phyloP scores from a whole-genome alignment of 768 basidiomycete species.

The Sarcodon sp. region DNA sequence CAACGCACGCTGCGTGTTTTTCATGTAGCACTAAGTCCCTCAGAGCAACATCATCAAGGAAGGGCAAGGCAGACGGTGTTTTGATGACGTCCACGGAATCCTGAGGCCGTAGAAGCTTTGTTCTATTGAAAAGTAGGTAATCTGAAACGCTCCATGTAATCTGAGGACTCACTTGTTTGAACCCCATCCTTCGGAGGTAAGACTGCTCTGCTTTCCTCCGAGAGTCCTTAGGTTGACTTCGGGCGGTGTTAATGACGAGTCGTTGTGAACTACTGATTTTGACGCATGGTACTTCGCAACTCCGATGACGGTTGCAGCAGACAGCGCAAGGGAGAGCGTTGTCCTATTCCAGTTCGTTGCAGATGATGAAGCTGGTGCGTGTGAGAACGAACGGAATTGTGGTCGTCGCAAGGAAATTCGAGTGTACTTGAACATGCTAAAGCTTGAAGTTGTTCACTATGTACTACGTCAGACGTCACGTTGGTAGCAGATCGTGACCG shows the following conservation, averaged over 20 bases:
- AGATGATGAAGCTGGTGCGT: too few relatives aligned
- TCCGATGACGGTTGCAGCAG: too few relatives aligned
- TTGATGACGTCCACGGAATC: constrained; percentile 24
- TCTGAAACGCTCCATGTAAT: not conserved
- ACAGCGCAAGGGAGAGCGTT: too few relatives aligned
- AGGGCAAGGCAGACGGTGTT: constrained; percentile 34
- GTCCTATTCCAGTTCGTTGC: too few relatives aligned
- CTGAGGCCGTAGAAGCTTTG: not conserved
- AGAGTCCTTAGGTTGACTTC: not conserved
- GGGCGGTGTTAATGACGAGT: not conserved
- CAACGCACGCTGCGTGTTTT: constrained; percentile 61
- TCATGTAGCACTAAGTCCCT: constrained; percentile 61
- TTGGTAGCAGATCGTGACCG: too few relatives aligned
- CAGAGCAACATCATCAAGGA: constrained; percentile 57
- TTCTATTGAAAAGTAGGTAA: not conserved
- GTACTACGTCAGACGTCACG: too few relatives aligned
- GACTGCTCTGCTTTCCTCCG: not conserved
- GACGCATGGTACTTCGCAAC: not conserved
- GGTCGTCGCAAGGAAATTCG: too few relatives aligned
- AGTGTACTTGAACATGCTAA: too few relatives aligned
- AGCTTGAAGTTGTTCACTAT: too few relatives aligned
- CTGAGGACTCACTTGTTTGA: constrained; percentile 45
- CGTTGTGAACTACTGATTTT: not conserved
- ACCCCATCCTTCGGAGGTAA: constrained; percentile 40
- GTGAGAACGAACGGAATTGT: too few relatives aligned